Evolutionary conservation across 2,329 filamentous ascomycete species (phyloP), one percentile per base, ranked within the genome.

Genomic region (Claviceps sp.): DNA sequence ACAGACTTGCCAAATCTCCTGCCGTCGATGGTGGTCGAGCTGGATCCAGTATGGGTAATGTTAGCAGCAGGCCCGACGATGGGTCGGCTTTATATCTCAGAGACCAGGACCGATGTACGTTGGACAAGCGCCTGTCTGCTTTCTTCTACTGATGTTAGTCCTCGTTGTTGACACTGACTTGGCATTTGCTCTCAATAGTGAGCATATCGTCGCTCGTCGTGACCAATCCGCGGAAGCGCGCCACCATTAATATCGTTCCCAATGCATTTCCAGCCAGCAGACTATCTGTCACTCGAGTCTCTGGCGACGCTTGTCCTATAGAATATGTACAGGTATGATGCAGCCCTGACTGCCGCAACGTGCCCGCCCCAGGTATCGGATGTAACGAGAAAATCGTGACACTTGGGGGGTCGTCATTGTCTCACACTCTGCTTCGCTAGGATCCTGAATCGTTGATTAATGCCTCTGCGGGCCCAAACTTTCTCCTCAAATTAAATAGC

Each of bases 21-120:
- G 51, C 54, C 50, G 53, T 55, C 54, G 45, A 49, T 45, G 40
- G 47, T 51, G 48, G 52, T 50, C 34, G 48, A 50, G 48, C 53
- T 47, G 47, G 52, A 47, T 50, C 68, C 72, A 78, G 70, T 68
- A 98, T 98, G 93, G 93, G 93, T 65, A 89, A 86, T 74, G 84
- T 96, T 70, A 84, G 82, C 68, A 96, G 90, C 76, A 86, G 83
- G 70, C 82, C 84, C 63, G 90, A 95, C 62, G 90, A 96, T 64
- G 87, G 82, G 66, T 78, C 81, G 61, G 72, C 81, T 62, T 74
- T 97, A 66, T 94, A 86, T 68, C 75, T 97, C 65, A 85, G 87
- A 73, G 93, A 98, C 67, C 93, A 95, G 75, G 87, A 81, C 67
- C 83, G 89, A 77, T 82, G 93, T 97, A 77, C 66, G 85, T 73